phyloP scores from a whole-genome alignment of 208 protist species.

The Angomonas ambiguus region DNA sequence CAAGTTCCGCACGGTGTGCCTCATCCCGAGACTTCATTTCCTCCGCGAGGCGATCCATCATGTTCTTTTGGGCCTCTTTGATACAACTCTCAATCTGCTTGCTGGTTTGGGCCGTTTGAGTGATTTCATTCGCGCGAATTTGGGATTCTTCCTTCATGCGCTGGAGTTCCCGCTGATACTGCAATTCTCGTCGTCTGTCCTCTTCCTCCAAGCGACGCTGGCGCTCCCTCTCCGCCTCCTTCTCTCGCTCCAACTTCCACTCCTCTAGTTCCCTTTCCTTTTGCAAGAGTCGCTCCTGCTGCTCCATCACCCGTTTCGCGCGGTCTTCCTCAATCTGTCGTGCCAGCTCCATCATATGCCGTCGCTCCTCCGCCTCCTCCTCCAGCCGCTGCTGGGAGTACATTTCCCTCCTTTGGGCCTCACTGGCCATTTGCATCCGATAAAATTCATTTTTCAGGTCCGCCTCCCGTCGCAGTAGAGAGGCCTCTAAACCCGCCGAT shows the following conservation, averaged over 20 bases:
- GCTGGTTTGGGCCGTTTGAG: conserved; percentile 30
- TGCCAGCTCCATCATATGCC: conserved; percentile 39
- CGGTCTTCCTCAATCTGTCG: conserved; percentile 59
- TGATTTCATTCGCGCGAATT: conserved; percentile 19
- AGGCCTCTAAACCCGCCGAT: conserved; percentile 25
- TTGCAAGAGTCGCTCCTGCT: conserved; percentile 60
- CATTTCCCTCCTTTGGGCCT: conserved; percentile 32
- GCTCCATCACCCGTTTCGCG: conserved; percentile 47
- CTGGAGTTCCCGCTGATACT: conserved; percentile 66
- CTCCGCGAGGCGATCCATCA: conserved; percentile 30
- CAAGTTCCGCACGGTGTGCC: conserved; percentile 23
- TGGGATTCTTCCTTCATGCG: conserved; percentile 61
- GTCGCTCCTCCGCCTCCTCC: conserved; percentile 53
- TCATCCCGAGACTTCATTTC: conserved; percentile 34
- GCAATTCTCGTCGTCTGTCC: conserved; percentile 60
- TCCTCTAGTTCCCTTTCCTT: conserved; percentile 80
- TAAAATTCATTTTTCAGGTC: conserved; percentile 62
- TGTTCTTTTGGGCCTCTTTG: conserved; percentile 23
- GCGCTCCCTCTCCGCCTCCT: conserved; percentile 43
- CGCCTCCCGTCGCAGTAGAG: conserved; percentile 57
- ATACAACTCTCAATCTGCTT: conserved; percentile 34
- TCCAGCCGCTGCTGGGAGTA: conserved; percentile 33
- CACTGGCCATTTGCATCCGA: conserved; percentile 41
- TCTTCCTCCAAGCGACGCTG: conserved; percentile 51
- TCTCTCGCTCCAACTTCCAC: conserved; percentile 67